Evolutionary conservation across 2,329 filamentous ascomycete species (phyloP), one percentile per base, ranked within the genome.

Genomic region (Botrytis galanthina): DNA sequence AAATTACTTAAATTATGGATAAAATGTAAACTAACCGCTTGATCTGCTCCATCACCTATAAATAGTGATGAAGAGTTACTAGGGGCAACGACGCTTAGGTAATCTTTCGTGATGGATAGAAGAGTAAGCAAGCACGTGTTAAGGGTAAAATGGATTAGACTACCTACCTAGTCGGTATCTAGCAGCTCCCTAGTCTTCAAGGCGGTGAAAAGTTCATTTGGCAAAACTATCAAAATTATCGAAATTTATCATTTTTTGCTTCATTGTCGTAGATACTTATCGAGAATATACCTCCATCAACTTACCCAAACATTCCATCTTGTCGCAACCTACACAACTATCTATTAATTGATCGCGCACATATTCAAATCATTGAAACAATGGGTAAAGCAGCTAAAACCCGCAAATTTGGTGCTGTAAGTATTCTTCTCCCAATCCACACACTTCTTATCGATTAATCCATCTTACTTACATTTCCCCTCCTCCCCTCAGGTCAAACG

Each of bases 381-480:
- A 98, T 98, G 95, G 95, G 94, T 84, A 89, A 94, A 78, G 89
- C 91, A 76, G 97, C 97, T 86, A 93, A 91, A 82, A 97, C 93
- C 71, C 91, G 95, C 85, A 98, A 98, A 85, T 98, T 97, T 82
- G 95, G 90, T 68, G 85, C 87, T 81, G 89, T 89, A 80, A 74
- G 84, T 81, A 66, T 37, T 46, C 29, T 29, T 32, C 37, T 42
- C 22, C 0, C 51, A 22, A 37, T 39, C 5, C 18, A 5, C 14
- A 6, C 7, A 42, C 48, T 22, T 57, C 71, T 77, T 77, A 78
- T 77, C 75, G 51, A 46, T 73, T 16, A 44, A 39, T 60, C 76
- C 77, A 54, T 69, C 66, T 35, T 67, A 42, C 26, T 68, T 37
- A 68, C 64, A 54, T 68, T 59, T 14, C 46, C 35, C 51, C 51